Evolutionary conservation across 2,329 filamentous ascomycete species (phyloP).

Genomic region (Penicillium sp.): DNA sequence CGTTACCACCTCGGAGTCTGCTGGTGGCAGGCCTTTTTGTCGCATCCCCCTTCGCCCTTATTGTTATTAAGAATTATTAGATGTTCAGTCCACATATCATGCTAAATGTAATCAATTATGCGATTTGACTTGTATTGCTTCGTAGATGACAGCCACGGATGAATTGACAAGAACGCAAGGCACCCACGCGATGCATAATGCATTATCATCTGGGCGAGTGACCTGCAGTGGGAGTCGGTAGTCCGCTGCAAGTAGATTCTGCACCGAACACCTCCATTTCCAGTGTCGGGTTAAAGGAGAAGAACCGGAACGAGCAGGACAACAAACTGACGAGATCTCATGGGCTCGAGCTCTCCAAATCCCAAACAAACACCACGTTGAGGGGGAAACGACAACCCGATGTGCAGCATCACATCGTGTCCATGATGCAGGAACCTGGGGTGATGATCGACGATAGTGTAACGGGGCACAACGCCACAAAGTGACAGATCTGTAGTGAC

Average conservation of each 20-base stretch:
- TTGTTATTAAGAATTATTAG: conserved; percentile 16
- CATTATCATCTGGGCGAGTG: background rate
- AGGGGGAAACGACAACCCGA: conserved; percentile 14
- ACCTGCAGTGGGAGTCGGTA: background rate
- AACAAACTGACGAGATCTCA: too few relatives aligned
- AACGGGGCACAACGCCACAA: conserved; percentile 15
- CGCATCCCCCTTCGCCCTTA: conserved; percentile 12
- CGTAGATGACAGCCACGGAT: too few relatives aligned
- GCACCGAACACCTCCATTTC: too few relatives aligned
- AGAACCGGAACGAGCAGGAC: too few relatives aligned
- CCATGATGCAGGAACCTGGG: conserved; percentile 13
- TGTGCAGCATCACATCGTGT: conserved; percentile 16
- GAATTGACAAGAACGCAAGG: too few relatives aligned
- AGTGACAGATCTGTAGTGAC: conserved; percentile 20
- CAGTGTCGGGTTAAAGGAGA: background rate
- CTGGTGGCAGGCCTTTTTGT: conserved; percentile 18
- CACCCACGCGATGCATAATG: too few relatives aligned
- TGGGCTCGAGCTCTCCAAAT: too few relatives aligned
- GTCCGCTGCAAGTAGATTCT: too few relatives aligned
- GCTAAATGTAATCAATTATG: conserved; percentile 21
- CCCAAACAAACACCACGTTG: conserved; percentile 11
- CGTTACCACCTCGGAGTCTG: conserved; percentile 21
- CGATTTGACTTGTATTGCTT: background rate
- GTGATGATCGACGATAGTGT: conserved; percentile 15
- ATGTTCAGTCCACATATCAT: conserved; percentile 17